These are phyloP conservation scores for Strobilomyces dryophilus DNA, from an alignment of 768 basidiomycete species.

Conservation along the genomic window DNA sequence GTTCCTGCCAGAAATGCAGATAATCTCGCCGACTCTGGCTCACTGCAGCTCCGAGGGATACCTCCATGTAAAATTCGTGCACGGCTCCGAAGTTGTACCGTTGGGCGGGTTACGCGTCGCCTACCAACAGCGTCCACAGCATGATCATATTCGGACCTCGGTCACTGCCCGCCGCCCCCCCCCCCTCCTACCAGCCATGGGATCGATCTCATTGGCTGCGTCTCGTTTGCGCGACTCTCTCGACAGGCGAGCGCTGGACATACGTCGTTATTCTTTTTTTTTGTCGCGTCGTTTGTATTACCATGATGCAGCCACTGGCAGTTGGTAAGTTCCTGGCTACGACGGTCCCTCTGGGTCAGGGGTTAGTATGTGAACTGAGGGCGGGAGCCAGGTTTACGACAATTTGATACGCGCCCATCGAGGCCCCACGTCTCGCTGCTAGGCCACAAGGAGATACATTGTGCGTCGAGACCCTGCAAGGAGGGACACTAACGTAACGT, in stretches of 20 bases:
- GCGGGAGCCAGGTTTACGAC: background rate
- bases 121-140: background rate
- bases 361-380: background rate
- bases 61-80: too few species aligned
- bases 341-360: background rate
- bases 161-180: too few species aligned
- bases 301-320: background rate
- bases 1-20: too few species aligned
- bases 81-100: background rate
- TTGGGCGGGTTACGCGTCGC: background rate
- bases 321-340: background rate
- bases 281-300: background rate
- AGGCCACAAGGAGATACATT: background rate
- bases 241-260: background rate
- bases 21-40: too few species aligned
- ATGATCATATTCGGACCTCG: background rate
- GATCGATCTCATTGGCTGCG: background rate
- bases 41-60: too few species aligned
- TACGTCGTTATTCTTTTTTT: background rate
- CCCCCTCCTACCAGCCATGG: too few species aligned
- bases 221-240: background rate
- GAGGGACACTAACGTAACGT: too few species aligned
- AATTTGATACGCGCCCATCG: background rate
- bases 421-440: background rate
- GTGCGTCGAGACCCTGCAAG: too few species aligned